Conservation (phyloP, 1,284 basidiomycete species). For the Ceratobasidium sp. region DNA sequence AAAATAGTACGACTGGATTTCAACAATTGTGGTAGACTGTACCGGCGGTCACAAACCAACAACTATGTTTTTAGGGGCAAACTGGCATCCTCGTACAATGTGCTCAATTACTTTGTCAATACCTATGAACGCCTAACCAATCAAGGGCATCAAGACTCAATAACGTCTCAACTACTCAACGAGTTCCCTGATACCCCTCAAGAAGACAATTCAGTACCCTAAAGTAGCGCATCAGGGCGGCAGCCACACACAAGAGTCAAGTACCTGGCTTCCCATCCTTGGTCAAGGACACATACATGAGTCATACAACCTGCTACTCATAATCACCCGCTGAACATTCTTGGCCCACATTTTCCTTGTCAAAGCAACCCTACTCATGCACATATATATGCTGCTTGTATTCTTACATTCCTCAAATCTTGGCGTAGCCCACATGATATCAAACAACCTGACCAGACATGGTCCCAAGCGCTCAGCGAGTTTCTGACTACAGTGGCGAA, state of each 20-base stretch:
- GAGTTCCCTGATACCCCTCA: background rate
- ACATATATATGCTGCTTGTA: constrained; percentile 7
- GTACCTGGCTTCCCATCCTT: constrained; percentile 5
- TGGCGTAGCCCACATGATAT: constrained; percentile 10
- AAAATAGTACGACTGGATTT: background rate
- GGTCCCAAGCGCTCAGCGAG: constrained; percentile 11
- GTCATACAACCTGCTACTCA: constrained; percentile 3
- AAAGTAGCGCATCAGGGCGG: background rate
- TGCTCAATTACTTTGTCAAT: constrained; percentile 17
- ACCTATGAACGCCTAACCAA: constrained; percentile 9
- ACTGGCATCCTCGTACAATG: background rate
- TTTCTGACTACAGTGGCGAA: constrained; percentile 5
- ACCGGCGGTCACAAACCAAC: constrained; percentile 18
- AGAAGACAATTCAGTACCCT: too few relatives aligned
- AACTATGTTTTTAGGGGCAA: constrained; percentile 10
- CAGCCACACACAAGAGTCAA: background rate
- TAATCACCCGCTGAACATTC: constrained; percentile 28
- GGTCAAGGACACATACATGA: background rate
- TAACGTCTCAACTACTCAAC: too few relatives aligned
- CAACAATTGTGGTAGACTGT: background rate
- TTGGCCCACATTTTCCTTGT: constrained; percentile 25
- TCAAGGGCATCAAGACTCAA: too few relatives aligned
- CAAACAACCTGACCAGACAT: constrained; percentile 2
- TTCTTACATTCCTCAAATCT: constrained; percentile 34
- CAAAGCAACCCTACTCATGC: constrained; percentile 9